Conservation (phyloP, 805 yeast species). For the Wickerhamomyces chambardii region DNA sequence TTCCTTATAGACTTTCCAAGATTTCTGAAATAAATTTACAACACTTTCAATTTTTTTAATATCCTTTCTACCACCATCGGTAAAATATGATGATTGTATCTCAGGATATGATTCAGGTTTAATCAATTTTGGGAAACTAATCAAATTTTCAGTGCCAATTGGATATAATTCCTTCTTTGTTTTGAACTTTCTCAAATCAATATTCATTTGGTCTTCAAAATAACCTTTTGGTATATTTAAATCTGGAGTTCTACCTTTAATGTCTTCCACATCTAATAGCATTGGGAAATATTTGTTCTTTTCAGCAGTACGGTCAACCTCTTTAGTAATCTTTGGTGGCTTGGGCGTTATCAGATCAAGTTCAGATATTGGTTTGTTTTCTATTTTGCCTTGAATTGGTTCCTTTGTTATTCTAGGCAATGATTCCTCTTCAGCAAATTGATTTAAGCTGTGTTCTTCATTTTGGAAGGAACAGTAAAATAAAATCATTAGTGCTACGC, state of each 20-base stretch:
- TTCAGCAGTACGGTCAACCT: too few relatives aligned
- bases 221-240: constrained; percentile 11
- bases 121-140: constrained; percentile 10
- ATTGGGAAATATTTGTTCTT: constrained; percentile 32
- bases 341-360: background rate
- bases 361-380: too few relatives aligned
- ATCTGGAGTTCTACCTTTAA: constrained; percentile 5
- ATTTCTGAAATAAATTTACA: constrained; percentile 25
- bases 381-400: background rate
- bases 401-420: constrained; percentile 14
- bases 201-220: constrained; percentile 11
- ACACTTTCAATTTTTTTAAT: constrained; percentile 20
- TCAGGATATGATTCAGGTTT: constrained; percentile 12
- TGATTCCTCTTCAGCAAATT: constrained; percentile 14
- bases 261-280: constrained; percentile 11
- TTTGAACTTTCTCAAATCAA: constrained; percentile 9
- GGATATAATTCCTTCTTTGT: constrained; percentile 11
- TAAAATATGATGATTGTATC: constrained; percentile 20
- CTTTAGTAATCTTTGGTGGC: constrained; percentile 13
- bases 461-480: constrained; percentile 18
- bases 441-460: constrained; percentile 15
- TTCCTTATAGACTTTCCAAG: constrained; percentile 35
- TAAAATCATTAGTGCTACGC: constrained; percentile 10
- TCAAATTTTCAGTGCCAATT: constrained; percentile 14
- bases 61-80: constrained; percentile 19